Conservation (phyloP, 345 rosid species). For the Gossypium bickii region DNA sequence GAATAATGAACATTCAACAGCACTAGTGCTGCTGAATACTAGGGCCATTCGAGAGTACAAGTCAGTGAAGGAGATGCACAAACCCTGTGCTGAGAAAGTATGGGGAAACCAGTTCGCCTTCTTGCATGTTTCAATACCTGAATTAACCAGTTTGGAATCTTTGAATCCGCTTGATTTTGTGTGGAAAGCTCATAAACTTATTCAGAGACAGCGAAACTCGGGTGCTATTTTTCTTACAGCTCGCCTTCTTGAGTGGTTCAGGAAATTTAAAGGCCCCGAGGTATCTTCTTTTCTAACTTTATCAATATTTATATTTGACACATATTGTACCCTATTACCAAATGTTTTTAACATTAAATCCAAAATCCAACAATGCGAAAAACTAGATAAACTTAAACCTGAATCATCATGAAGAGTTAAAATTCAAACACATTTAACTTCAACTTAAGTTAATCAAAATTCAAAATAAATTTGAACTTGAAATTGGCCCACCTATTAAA, state of each 20-base stretch:
- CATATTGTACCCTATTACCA: too few relatives aligned
- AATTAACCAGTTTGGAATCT: slow-evolving; percentile 5
- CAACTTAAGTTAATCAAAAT: too few relatives aligned
- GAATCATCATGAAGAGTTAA: too few relatives aligned
- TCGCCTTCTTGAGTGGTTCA: slow-evolving; percentile 25
- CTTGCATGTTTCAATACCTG: slow-evolving; percentile 34
- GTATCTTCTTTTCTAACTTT: slow-evolving; percentile 11
- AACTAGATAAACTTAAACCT: too few relatives aligned
- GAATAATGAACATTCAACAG: slow-evolving; percentile 25
- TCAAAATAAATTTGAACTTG: too few relatives aligned
- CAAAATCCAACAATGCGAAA: too few relatives aligned
- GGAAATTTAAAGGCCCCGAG: slow-evolving; percentile 41
- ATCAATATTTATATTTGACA: too few relatives aligned
- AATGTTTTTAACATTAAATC: too few relatives aligned
- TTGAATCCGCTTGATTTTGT: slow-evolving; percentile 33
- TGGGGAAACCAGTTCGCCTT: slow-evolving; percentile 48
- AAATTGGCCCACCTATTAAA: too few relatives aligned
- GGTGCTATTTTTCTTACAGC: slow-evolving; percentile 33
- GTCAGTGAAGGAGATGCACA: slow-evolving; percentile 42
- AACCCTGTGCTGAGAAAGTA: slow-evolving; percentile 29
- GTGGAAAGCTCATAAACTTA: slow-evolving; percentile 25
- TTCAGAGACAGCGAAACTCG: slow-evolving; percentile 32
- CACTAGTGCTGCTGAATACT: slow-evolving; percentile 45
- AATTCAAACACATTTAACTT: too few relatives aligned
- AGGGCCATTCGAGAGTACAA: slow-evolving; percentile 37